Evolutionary conservation across 441 rosid genomes (phyloP), one percentile per base, ranked within the genome.

Genomic region (Pelargonium australe): DNA sequence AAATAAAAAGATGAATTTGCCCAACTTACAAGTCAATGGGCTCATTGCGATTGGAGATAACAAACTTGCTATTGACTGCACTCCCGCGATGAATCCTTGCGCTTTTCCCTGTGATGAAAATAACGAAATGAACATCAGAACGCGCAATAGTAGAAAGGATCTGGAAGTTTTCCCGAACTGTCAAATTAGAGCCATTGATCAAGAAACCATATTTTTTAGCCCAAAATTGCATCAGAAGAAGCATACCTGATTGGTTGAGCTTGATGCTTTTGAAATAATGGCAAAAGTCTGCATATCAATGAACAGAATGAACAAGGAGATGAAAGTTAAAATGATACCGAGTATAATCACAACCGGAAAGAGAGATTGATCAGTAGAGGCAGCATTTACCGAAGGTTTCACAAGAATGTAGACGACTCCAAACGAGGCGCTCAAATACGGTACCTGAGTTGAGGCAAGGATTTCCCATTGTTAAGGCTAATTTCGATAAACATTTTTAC

Each of bases 371-470:
- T 20, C 12, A 31, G 5, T 31, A n/a, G 17, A 44, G 44, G 20
- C 31, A n/a, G 63, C 68, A 64, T 72, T 64, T 68, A 75, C 78
- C 19, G 78, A 34, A 0, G 78, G 78, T 62, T 71, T 64, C 60
- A 71, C 69, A 4, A 75, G 66, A 28, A 72, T 61, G 40, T 75
- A 75, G 58, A 75, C 45, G 19, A 75, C 78, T 67, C 78, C 78
- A 7, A 75, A 75, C 4, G 78, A 75, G 64, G 78, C 78, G n/a
- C 78, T 68, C 10, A 75, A 55, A 69, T 83, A 85, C 0, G 89
- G 83, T 25, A 85, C 86, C 89, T 85, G 85, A 75, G 77, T 20
- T 66, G 31, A 25, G 63, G 37, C 37, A 60, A 25, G 14, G 55
- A 23, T 10, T 60, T 60, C 64, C 13, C 34, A 60, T 60, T 23